Evolutionary conservation across 257 asterid species (phyloP).

Genomic region (Nicotiana obtusifolia): DNA sequence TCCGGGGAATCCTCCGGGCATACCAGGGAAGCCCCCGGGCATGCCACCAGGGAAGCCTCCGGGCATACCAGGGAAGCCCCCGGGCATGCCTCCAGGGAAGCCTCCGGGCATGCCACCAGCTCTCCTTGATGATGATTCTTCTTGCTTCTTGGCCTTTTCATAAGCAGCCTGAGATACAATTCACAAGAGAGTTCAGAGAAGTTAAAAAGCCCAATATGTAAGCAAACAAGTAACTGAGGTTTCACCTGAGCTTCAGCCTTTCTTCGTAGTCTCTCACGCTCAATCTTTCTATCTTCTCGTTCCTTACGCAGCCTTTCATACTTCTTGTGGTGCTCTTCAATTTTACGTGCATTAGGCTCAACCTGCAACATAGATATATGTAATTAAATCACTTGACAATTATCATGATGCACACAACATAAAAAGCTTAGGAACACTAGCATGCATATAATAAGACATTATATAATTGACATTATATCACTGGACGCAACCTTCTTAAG

Average conservation of each 20-base stretch:
- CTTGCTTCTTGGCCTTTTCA: slow-evolving; percentile 83
- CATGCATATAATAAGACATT: not conserved
- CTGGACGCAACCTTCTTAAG: slow-evolving; percentile 65
- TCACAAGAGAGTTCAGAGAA: not conserved
- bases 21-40: slow-evolving; percentile 40
- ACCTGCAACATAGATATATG: slow-evolving; percentile 37
- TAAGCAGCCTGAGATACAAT: slow-evolving; percentile 68
- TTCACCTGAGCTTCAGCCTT: slow-evolving; percentile 86
- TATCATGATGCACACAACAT: not conserved
- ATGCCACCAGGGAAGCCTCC: slow-evolving; percentile 24
- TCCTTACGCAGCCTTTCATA: slow-evolving; percentile 90
- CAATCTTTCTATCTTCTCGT: slow-evolving; percentile 62
- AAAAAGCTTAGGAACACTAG: not conserved
- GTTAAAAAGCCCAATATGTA: not conserved
- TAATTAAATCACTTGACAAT: not conserved
- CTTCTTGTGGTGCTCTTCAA: slow-evolving; percentile 87
- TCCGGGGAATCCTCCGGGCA: slow-evolving; percentile 48
- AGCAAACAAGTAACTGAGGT: not conserved
- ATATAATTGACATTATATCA: not conserved
- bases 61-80: not conserved
- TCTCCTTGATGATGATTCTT: slow-evolving; percentile 60
- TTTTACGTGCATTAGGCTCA: slow-evolving; percentile 88
- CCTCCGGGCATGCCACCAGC: slow-evolving; percentile 23
- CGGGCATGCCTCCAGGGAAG: not conserved
- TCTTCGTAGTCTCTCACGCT: slow-evolving; percentile 73